Conservation (phyloP, 257 asterid genomes). For the Avicennia marina region DNA sequence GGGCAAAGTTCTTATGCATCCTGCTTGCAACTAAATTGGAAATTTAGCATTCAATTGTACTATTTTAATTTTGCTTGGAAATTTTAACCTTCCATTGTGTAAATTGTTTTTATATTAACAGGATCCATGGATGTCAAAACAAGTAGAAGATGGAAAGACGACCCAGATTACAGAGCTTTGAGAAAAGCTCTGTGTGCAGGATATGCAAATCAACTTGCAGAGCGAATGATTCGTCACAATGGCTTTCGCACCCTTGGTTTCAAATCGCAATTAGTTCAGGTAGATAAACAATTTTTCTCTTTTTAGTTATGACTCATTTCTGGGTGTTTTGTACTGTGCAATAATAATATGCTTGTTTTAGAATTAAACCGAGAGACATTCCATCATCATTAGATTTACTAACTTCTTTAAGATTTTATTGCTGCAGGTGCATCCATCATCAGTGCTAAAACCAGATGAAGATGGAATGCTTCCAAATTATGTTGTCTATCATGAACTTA, state of each 20-base stretch:
- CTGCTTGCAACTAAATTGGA: constrained; percentile 4
- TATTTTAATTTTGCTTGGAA: no score
- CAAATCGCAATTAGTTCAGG: constrained; percentile 93
- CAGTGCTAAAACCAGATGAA: constrained; percentile 71
- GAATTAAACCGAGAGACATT: no score
- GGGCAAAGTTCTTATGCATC: neutral
- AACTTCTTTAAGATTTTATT: neutral
- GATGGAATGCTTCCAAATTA: constrained; percentile 87
- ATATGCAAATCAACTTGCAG: constrained; percentile 87
- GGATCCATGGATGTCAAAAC: constrained; percentile 65
- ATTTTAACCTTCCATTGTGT: neutral
- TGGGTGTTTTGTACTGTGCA: no score
- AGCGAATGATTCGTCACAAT: constrained; percentile 89
- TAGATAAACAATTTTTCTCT: constrained; percentile 20
- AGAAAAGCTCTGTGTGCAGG: constrained; percentile 88
- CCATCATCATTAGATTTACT: no score
- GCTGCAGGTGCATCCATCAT: constrained; percentile 80
- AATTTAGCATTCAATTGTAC: neutral
- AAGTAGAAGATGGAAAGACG: constrained; percentile 48
- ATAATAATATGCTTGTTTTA: no score
- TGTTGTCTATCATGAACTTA: constrained; percentile 76
- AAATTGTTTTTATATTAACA: constrained; percentile 18
- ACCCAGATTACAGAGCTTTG: constrained; percentile 59
- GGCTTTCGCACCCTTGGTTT: constrained; percentile 85
- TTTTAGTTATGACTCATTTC: no score